Base-by-base conservation (phyloP, 176 grass and related monocot species). In the Ensete ventricosum region DNA sequence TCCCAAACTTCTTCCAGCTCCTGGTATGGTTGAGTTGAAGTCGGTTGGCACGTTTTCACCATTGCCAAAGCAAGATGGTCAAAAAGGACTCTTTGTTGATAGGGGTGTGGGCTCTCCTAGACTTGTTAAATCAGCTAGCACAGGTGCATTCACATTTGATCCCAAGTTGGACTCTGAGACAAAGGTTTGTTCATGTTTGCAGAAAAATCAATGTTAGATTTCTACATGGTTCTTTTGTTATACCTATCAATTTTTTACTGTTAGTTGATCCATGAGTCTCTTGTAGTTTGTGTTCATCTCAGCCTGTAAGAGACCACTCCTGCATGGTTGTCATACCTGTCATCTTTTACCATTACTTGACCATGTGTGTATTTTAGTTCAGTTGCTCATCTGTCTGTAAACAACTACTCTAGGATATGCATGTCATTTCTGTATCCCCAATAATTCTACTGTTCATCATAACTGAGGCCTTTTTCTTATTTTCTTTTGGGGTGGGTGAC, bases 31-130 rank as follows among this genome's bases (percentile, higher is more conserved):
- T 68, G 95, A 98, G 73, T 98, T 90, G 67, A 98, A 98, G 85
- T 98, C 90, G 76, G 84, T 91, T 69, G 88, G 86, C 52, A 91
- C 90, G n/a, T 89, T 91, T 48, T 88, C 80, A 76, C 77, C 83
- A 49, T 60, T 73, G 34, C 82, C 86, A 76, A 87, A 91, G 82
- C 88, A 91, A 84, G 88, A 94, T 69, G 79, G 54, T 14, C 90
- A 98, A 64, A 89, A 73, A 83, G 86, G 72, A n/a, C 55, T 93
- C 29, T 91, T 93, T 84, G 88, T 98, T 69, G 95, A 98, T 85
- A 90, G 95, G 74, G 95, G 95, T 82, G 95, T 98, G 80, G 95
- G 90, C 73, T 98, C 95, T 62, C 88, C 86, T 65, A 87, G 80
- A 62, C 85, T 93, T 83, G 83, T 80, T 78, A 89, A 85, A 83